Conservation (phyloP, 345 rosid genomes). For the Corymbia maculata region DNA sequence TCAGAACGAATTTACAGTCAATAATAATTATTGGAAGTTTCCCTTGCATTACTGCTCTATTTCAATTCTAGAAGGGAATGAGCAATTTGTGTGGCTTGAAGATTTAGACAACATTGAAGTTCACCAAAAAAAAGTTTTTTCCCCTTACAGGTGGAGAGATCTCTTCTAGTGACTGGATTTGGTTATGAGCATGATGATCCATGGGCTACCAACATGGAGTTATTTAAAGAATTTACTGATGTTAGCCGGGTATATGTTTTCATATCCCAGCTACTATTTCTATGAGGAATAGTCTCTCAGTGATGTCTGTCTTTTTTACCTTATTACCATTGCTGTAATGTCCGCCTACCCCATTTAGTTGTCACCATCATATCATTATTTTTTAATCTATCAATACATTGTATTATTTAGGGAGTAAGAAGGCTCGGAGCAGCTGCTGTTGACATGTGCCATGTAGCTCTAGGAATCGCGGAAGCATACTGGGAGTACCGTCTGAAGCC, state of each 20-base stretch:
- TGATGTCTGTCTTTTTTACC: background rate
- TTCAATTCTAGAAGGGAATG: background rate
- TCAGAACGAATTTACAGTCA: background rate
- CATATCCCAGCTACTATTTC: background rate
- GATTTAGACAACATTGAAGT: background rate
- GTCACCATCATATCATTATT: background rate
- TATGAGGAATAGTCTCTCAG: background rate
- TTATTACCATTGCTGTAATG: background rate
- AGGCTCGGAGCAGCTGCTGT: slow-evolving; percentile 99
- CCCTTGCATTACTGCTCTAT: background rate
- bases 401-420: slow-evolving; percentile 56
- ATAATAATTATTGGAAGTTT: background rate
- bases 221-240: slow-evolving; percentile 94
- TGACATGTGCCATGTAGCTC: slow-evolving; percentile 97
- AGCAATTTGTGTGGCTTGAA: background rate
- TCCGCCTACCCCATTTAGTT: background rate
- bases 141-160: slow-evolving; percentile 60
- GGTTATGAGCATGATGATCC: slow-evolving; percentile 97
- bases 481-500: slow-evolving; percentile 99
- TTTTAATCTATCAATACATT: background rate
- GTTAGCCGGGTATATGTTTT: slow-evolving; percentile 64
- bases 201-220: slow-evolving; percentile 77
- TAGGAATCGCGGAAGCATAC: slow-evolving; percentile 80
- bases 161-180: slow-evolving; percentile 94
- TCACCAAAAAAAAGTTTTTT: background rate